phyloP scores from a whole-genome alignment of 129 eudicot species.

The Erigeron canadensis region DNA sequence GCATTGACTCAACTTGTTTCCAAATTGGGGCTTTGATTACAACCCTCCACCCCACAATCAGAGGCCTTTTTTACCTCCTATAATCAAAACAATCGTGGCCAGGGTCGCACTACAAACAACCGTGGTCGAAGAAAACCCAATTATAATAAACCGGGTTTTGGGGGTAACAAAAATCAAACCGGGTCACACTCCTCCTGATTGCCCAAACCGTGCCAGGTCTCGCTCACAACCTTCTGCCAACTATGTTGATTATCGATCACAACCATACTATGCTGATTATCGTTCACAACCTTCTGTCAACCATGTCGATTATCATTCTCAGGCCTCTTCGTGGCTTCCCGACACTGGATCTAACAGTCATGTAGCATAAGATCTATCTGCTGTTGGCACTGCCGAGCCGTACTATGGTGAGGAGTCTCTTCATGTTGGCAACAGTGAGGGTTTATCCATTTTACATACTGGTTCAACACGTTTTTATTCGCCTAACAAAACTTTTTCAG shows the following conservation, averaged over 20 bases:
- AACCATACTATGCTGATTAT: no score
- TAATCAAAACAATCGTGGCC: neutral
- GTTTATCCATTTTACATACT: constrained; percentile 2
- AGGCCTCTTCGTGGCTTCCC: no score
- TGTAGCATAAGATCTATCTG: neutral
- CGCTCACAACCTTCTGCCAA: no score
- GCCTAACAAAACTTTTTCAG: neutral
- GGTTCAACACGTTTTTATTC: neutral
- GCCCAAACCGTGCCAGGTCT: neutral
- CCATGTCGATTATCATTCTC: no score
- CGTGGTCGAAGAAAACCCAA: neutral
- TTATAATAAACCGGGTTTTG: neutral
- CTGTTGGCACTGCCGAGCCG: neutral
- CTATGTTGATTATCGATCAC: no score
- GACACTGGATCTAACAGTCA: neutral
- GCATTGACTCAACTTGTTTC: no score
- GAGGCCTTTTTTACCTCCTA: no score
- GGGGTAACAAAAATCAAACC: no score
- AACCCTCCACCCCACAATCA: no score
- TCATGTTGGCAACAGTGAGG: neutral
- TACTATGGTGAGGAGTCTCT: constrained; percentile 1
- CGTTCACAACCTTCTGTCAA: no score
- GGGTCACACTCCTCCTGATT: neutral
- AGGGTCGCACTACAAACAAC: neutral
- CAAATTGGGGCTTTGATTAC: no score